A percentile compares a stretch with the other conserved stretches of the same genome.
phyloP scores from a whole-genome alignment of 768 basidiomycete genomes.

The Hygrophoropsis aurantiaca region DNA sequence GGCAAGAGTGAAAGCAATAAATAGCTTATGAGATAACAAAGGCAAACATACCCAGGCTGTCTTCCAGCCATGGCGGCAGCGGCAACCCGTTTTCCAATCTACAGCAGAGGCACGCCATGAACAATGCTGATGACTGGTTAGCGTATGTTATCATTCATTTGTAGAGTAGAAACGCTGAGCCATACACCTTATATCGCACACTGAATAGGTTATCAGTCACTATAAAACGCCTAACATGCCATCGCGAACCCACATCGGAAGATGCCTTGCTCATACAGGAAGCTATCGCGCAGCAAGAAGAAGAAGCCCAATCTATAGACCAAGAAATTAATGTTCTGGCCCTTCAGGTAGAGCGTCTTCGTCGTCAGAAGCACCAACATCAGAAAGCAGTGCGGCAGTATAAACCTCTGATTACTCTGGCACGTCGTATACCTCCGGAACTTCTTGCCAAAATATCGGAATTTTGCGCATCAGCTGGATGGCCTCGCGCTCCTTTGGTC shows the following conservation, averaged over 20 bases:
- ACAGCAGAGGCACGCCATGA: no score
- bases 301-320: constrained; percentile 41
- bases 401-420: constrained; percentile 52
- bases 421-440: constrained; percentile 55
- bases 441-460: constrained; percentile 56
- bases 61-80: no score
- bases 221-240: constrained; percentile 15
- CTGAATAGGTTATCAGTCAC: constrained; percentile 6
- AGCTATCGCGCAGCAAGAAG: constrained; percentile 37
- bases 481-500: constrained; percentile 53
- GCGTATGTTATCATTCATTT: no score
- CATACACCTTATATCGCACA: no score
- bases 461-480: constrained; percentile 47
- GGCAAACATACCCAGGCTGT: no score
- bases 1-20: no score
- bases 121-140: no score
- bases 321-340: constrained; percentile 42
- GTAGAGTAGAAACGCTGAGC: no score
- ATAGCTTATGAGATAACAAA: no score
- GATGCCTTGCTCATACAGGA: constrained; percentile 15
- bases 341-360: constrained; percentile 40
- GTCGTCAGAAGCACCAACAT: constrained; percentile 43
- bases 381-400: constrained; percentile 41
- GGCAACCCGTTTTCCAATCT: no score
- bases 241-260: constrained; percentile 15